Evolutionary conservation across 192 early-diverging fungal species (phyloP), one percentile per base, ranked within the genome.

Genomic region (Oehlia diaphana): DNA sequence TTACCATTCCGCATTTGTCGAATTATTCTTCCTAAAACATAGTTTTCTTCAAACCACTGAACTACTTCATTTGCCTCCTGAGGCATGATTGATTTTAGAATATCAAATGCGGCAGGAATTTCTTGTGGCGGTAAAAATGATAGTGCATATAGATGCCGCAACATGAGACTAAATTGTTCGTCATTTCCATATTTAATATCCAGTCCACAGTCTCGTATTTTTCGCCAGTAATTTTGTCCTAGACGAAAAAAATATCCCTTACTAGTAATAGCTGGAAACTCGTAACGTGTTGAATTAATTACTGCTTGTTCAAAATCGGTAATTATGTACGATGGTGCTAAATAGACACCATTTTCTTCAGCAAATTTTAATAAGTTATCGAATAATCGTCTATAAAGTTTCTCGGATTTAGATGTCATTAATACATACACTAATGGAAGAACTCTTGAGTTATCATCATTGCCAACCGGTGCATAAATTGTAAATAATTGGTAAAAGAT

Each of bases 251-350:
- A 61, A 74, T 58, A 62, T 10, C 28, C 49, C 49, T 74, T 74
- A 33, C 37, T 62, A 19, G 10, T 50, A 58, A 33, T 23, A 62
- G 13, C 31, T 19, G 26, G 53, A 33, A 35, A 74, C 19, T 7
- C 26, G n/a, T 16, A 0, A 62, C 13, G 2, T 5, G 28, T 28
- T 23, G 53, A 23, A 62, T 61, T 53, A 31, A 62, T 74, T 12
- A 53, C 49, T 61, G 73, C 73, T 13, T 58, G 23, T 33, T 74
- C 73, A 74, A 74, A 74, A 74, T 74, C 73, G 1, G 73, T 74
- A 26, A 74, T 19, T 6, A 74, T 74, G 2, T 16, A 35, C 5
- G 26, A 21, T 14, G 49, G 26, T 19, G 6, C 0, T 14, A 74
- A 26, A 31, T 58, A 0, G 35, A 62, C 13, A 19, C 37, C 7